These are phyloP conservation scores for Alnus glutinosa DNA, from an alignment of 306 rosid genomes.

Conservation along the genomic window DNA sequence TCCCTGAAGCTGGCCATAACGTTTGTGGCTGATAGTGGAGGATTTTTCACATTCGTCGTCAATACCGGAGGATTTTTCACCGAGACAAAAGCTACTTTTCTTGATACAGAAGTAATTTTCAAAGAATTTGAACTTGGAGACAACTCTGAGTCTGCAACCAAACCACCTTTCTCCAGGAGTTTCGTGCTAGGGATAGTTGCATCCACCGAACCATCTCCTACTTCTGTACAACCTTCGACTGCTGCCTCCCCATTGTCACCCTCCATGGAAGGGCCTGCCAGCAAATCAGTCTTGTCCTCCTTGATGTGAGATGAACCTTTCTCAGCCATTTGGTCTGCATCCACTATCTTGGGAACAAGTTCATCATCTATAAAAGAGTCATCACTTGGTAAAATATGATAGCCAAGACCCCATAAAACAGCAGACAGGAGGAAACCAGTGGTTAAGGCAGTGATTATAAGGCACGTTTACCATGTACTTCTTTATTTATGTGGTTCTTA, in stretches of 20 bases:
- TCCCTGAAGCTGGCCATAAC: conserved; percentile 25
- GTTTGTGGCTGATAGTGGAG: conserved; percentile 22
- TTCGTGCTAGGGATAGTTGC: conserved; percentile 24
- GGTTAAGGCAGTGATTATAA: neutral
- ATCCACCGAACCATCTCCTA: conserved; percentile 28
- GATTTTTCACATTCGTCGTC: conserved; percentile 36
- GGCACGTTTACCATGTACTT: neutral
- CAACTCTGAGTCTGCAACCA: conserved; percentile 28
- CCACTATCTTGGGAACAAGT: conserved; percentile 16
- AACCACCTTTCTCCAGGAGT: conserved; percentile 25
- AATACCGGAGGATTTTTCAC: conserved; percentile 34
- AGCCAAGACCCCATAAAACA: neutral
- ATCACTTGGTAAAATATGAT: conserved; percentile 13
- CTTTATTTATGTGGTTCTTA: neutral
- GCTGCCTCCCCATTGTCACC: conserved; percentile 23
- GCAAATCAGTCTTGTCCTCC: conserved; percentile 28
- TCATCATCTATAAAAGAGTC: conserved; percentile 44
- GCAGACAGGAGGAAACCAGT: neutral
- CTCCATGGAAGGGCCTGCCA: conserved; percentile 19
- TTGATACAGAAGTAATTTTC: conserved; percentile 32
- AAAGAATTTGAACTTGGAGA: conserved; percentile 24
- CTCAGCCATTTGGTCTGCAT: conserved; percentile 27
- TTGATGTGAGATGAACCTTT: conserved; percentile 19
- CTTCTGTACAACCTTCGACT: conserved; percentile 18
- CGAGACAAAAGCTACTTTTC: conserved; percentile 70